Conservation (phyloP, 78 protist genomes). For the Isochrysis galbana region DNA sequence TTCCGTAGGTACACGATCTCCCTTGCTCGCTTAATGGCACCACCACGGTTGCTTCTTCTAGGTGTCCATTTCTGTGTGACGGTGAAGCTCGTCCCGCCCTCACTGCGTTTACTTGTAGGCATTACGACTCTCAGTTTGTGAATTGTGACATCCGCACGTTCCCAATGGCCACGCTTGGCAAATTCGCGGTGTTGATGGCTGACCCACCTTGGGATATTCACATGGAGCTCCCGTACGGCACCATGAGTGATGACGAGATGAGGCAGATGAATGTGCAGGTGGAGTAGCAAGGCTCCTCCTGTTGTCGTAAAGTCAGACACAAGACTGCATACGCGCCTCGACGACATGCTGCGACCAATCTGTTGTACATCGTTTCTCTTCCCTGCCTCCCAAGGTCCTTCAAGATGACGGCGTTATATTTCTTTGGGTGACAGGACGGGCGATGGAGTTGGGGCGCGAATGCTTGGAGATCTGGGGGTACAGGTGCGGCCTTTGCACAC, state of each 20-base stretch:
- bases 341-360: too few relatives aligned
- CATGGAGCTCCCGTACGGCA: slow-evolving; percentile 49
- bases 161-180: neutral
- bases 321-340: too few relatives aligned
- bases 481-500: too few relatives aligned
- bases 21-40: neutral
- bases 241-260: slow-evolving; percentile 49
- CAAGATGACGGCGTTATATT: slow-evolving; percentile 44
- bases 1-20: neutral
- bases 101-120: neutral
- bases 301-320: too few relatives aligned
- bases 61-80: too few relatives aligned
- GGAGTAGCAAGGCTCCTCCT: too few relatives aligned
- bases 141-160: slow-evolving; percentile 42
- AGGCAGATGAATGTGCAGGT: neutral
- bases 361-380: too few relatives aligned
- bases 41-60: too few relatives aligned
- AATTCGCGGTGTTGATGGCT: slow-evolving; percentile 33
- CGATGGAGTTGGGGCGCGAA: slow-evolving; percentile 50
- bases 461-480: slow-evolving; percentile 56
- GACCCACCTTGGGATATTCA: slow-evolving; percentile 65
- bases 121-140: slow-evolving; percentile 33
- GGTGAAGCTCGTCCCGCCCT: neutral
- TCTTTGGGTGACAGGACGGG: slow-evolving; percentile 62
- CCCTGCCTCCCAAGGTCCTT: slow-evolving; percentile 23